These are phyloP conservation scores for Penicillium odoratum DNA, from an alignment of 495 filamentous ascomycete genomes.

Conservation along the genomic window DNA sequence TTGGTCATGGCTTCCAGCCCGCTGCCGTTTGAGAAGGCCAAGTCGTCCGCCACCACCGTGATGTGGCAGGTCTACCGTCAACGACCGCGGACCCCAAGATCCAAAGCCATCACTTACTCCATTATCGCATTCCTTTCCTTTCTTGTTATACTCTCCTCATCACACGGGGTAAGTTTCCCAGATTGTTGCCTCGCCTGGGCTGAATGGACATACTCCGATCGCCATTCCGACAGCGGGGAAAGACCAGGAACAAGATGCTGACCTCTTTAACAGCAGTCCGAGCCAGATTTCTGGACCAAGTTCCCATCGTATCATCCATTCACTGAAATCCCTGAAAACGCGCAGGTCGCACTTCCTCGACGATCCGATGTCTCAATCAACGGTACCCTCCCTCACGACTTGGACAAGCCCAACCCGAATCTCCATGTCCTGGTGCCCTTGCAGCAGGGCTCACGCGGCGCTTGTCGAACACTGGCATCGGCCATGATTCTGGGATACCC, in stretches of 20 bases:
- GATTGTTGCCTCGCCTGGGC: neutral
- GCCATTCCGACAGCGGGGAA: neutral
- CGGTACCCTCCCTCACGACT: constrained; percentile 33
- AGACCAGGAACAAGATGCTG: constrained; percentile 9
- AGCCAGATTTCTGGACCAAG: constrained; percentile 38
- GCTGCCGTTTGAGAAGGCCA: constrained; percentile 30
- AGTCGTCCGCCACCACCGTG: constrained; percentile 26
- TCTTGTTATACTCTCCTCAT: constrained; percentile 26
- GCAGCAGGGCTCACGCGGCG: constrained; percentile 44
- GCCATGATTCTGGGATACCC: constrained; percentile 63
- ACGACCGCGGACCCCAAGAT: constrained; percentile 35
- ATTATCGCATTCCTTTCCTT: constrained; percentile 28
- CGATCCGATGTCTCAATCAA: constrained; percentile 23
- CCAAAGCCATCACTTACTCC: constrained; percentile 26
- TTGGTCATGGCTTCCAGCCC: constrained; percentile 33
- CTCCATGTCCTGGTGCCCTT: constrained; percentile 64
- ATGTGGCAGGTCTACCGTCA: constrained; percentile 29
- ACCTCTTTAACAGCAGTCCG: constrained; percentile 20
- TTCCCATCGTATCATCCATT: constrained; percentile 41
- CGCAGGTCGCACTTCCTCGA: constrained; percentile 29
- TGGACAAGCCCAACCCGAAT: constrained; percentile 49
- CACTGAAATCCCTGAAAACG: constrained; percentile 37
- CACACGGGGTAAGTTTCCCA: constrained; percentile 23
- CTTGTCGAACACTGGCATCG: constrained; percentile 62
- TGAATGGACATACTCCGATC: constrained; percentile 10